Evolutionary conservation across 2,329 filamentous ascomycete species (phyloP).

Genomic region (Microcyclospora tardicrescens): DNA sequence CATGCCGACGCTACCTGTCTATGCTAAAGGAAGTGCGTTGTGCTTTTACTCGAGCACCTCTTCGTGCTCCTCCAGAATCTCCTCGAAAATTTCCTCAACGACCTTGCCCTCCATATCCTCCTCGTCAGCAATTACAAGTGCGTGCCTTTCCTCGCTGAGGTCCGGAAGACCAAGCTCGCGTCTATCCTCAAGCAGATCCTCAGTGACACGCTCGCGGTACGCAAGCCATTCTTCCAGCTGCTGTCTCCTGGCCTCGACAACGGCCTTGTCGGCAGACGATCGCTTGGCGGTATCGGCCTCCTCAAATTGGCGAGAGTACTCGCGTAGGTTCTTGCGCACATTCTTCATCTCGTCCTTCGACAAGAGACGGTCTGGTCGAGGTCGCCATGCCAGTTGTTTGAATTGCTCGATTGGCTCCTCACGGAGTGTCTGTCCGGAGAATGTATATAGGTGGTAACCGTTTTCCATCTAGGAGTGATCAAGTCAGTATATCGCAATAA

Average conservation of each 20-base stretch:
- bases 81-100: slow-evolving; percentile 70
- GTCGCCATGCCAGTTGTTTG: slow-evolving; percentile 94
- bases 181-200: slow-evolving; percentile 60
- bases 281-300: slow-evolving; percentile 89
- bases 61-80: slow-evolving; percentile 78
- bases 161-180: slow-evolving; percentile 52
- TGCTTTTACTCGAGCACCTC: slow-evolving; percentile 45
- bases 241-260: slow-evolving; percentile 74
- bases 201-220: slow-evolving; percentile 65
- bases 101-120: slow-evolving; percentile 41
- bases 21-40: too few relatives aligned
- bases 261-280: slow-evolving; percentile 83
- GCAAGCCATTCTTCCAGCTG: slow-evolving; percentile 78
- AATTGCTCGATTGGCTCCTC: slow-evolving; percentile 93
- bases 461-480: slow-evolving; percentile 77
- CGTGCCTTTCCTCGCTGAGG: slow-evolving; percentile 50
- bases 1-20: too few relatives aligned
- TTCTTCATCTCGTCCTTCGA: slow-evolving; percentile 95
- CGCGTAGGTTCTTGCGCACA: slow-evolving; percentile 94
- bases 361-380: slow-evolving; percentile 79
- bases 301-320: slow-evolving; percentile 90
- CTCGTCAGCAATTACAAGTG: slow-evolving; percentile 38
- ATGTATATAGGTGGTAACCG: slow-evolving; percentile 96
- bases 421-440: slow-evolving; percentile 75
- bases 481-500: slow-evolving; percentile 5